Conservation (phyloP, 441 rosid genomes). For the Theobroma grandiflorum region DNA sequence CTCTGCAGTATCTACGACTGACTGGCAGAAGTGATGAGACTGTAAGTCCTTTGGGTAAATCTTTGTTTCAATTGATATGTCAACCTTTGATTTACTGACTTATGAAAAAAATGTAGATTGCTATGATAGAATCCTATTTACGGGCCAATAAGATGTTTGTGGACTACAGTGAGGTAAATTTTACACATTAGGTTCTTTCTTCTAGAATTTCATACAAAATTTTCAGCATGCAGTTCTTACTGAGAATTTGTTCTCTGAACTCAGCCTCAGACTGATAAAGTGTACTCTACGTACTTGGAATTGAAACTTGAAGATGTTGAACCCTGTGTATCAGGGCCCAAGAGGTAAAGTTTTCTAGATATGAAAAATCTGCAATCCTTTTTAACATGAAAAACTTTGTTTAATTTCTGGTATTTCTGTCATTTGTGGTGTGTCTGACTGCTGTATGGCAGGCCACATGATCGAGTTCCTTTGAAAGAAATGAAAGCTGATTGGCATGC, state of each 20-base stretch:
- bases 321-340: conserved; percentile 91
- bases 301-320: conserved; percentile 85
- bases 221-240: conserved; percentile 20
- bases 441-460: conserved; percentile 78
- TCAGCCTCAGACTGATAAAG: conserved; percentile 78
- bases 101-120: conserved; percentile 56
- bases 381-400: not conserved
- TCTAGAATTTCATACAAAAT: conserved; percentile 16
- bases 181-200: conserved; percentile 2
- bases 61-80: not conserved
- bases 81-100: conserved; percentile 34
- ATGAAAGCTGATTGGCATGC: conserved; percentile 98
- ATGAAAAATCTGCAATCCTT: not conserved
- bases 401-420: not conserved
- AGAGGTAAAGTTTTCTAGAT: conserved; percentile 58
- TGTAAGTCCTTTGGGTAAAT: conserved; percentile 43
- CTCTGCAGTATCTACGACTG: conserved; percentile 80
- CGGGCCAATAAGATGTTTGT: conserved; percentile 93
- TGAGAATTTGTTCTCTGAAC: conserved; percentile 28
- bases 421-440: conserved; percentile 7
- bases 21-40: conserved; percentile 90
- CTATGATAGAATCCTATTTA: conserved; percentile 91
- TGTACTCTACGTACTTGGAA: conserved; percentile 73
- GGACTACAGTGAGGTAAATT: conserved; percentile 85
- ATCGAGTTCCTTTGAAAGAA: conserved; percentile 81